Conservation (phyloP, 2,329 filamentous ascomycete genomes). For the Pestalotiopsis fici region DNA sequence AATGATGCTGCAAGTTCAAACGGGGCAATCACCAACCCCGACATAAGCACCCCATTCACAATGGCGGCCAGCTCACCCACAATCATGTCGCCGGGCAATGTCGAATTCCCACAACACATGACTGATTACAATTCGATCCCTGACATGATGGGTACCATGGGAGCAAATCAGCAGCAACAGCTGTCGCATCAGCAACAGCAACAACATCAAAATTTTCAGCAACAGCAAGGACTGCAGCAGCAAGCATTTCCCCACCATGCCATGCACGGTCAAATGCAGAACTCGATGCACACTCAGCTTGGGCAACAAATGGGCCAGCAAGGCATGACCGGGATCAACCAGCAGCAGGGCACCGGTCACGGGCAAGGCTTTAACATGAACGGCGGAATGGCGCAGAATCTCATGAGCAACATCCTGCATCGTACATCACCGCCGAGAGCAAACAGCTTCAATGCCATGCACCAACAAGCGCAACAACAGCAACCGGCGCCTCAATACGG, state of each 20-base stretch:
- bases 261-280: constrained; percentile 33
- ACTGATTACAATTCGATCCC: constrained; percentile 49
- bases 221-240: constrained; percentile 32
- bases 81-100: constrained; percentile 49
- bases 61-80: constrained; percentile 47
- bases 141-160: constrained; percentile 54
- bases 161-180: constrained; percentile 25
- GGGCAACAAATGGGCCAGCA: constrained; percentile 29
- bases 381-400: constrained; percentile 18
- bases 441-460: constrained; percentile 39
- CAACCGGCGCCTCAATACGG: constrained; percentile 40
- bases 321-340: constrained; percentile 30
- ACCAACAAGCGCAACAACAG: constrained; percentile 16
- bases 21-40: constrained; percentile 32
- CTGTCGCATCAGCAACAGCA: constrained; percentile 17
- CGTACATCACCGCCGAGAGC: constrained; percentile 37
- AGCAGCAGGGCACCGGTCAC: constrained; percentile 25
- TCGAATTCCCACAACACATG: constrained; percentile 49
- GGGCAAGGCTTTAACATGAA: constrained; percentile 24
- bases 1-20: constrained; percentile 38
- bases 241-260: constrained; percentile 21
- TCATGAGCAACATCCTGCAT: constrained; percentile 32
- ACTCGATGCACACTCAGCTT: constrained; percentile 29
- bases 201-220: constrained; percentile 18
- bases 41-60: constrained; percentile 50